Evolutionary conservation across 2,329 filamentous ascomycete species (phyloP), one percentile per base, ranked within the genome.

Genomic region (Xylaria hypoxylon): DNA sequence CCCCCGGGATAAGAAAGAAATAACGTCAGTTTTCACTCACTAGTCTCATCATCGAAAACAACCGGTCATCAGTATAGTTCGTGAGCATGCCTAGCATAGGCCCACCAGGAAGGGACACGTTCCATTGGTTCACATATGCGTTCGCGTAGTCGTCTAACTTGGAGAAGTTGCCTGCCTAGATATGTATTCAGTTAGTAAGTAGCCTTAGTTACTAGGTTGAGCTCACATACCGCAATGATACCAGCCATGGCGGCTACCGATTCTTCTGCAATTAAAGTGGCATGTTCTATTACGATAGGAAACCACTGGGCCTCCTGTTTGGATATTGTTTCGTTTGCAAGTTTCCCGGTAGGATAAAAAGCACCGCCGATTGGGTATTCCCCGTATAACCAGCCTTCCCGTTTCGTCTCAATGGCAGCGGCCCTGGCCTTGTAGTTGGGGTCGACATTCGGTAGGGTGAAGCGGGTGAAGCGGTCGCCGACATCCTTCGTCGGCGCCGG

Each of bases 21-120:
- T 11, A 45, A 56, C 13, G 22, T 45, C 13, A 7, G 5, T 17
- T 7, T n/a, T 45, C 10, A 17, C 58, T 52, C 24, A 65, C 63
- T n/a, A 71, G 31, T 59, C 59, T 53, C 59, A 66, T 62, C 59
- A 66, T 66, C 28, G 59, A 66, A 38, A 62, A 65, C 22, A 63
- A 55, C 1, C 59, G 47, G n/a, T 59, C 47, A n/a, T 63, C 59
- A 3, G 59, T 63, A 26, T 63, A 66, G 40, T 66, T 59, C 3
- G 64, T 62, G 10, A 63, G 45, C 59, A 66, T 63, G 3, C 48
- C 59, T 5, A 44, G 17, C 47, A 59, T 48, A 22, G 53, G 59
- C 13, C 64, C 64, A 7, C 53, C n/a, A 50, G 53, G 64, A 38
- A 66, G 52, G 13, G 59, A 62, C 59, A 62, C 53, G 24, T 62